These are phyloP conservation scores for Fusarium udum DNA, from an alignment of 2,329 filamentous ascomycete genomes.

Conservation along the genomic window DNA sequence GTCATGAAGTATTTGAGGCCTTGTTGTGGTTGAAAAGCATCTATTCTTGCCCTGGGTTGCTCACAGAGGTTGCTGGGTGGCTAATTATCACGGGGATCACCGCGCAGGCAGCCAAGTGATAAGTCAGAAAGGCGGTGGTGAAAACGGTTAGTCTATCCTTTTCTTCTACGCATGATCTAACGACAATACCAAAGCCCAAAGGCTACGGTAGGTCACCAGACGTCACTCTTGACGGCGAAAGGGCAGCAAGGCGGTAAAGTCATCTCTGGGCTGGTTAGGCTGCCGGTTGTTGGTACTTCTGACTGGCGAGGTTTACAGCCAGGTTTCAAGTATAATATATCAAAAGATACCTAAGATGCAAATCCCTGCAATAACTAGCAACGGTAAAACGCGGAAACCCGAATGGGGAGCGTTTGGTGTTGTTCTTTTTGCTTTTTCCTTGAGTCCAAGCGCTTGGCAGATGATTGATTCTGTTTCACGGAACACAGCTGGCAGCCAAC, in stretches of 20 bases:
- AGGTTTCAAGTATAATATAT: neutral
- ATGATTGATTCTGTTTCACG: neutral
- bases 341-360: neutral
- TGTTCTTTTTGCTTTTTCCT: neutral
- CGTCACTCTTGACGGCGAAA: neutral
- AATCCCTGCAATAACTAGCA: neutral
- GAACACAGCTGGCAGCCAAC: neutral
- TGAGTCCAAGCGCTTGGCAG: neutral
- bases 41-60: neutral
- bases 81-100: neutral
- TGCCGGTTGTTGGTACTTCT: neutral
- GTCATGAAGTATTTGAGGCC: neutral
- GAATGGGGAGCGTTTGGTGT: neutral
- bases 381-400: neutral
- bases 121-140: neutral
- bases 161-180: neutral
- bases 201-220: neutral
- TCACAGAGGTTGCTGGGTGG: neutral
- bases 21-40: neutral
- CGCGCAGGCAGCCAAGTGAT: neutral
- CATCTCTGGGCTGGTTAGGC: neutral
- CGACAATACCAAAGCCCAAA: neutral
- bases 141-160: neutral
- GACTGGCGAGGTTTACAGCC: neutral
- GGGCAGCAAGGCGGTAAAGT: neutral